phyloP scores from a whole-genome alignment of 225 moss, liverwort and hornwort species.

The Antitrichia curtipendula region DNA sequence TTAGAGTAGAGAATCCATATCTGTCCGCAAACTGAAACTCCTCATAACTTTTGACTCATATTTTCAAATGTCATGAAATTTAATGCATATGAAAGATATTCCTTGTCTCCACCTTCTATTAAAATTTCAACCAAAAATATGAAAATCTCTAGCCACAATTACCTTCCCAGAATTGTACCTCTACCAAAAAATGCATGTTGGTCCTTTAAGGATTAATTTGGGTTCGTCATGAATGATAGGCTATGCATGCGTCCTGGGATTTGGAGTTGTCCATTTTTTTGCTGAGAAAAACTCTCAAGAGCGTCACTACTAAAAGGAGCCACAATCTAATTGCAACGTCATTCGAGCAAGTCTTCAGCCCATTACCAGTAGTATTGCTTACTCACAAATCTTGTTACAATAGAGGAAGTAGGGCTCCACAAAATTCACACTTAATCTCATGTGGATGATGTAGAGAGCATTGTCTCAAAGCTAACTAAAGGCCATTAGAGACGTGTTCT shows the following conservation, averaged over 20 bases:
- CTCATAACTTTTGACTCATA: too few species aligned
- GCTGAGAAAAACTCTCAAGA: slow-evolving; percentile 50
- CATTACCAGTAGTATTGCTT: slow-evolving; percentile 76
- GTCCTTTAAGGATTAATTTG: too few species aligned
- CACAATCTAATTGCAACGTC: slow-evolving; percentile 70
- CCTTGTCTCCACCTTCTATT: too few species aligned
- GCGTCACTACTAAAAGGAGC: slow-evolving; percentile 57
- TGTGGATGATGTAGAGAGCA: slow-evolving; percentile 81
- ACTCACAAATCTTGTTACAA: slow-evolving; percentile 61
- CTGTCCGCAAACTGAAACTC: too few species aligned
- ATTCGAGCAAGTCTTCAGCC: slow-evolving; percentile 59
- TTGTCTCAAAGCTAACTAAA: slow-evolving; percentile 85
- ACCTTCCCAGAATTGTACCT: too few species aligned
- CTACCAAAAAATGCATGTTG: too few species aligned
- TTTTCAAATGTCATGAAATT: too few species aligned
- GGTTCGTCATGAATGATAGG: slow-evolving; percentile 12
- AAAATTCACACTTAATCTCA: slow-evolving; percentile 64
- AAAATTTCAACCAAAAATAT: too few species aligned
- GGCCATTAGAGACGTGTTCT: slow-evolving; percentile 76
- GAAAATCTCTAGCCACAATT: too few species aligned
- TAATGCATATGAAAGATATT: too few species aligned
- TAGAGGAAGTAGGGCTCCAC: slow-evolving; percentile 53
- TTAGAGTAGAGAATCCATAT: too few species aligned
- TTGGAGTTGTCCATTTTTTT: slow-evolving; percentile 54
- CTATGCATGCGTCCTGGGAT: slow-evolving; percentile 56